Percentiles rank a stretch among this genome's conserved stretches.
Evolutionary conservation across 2,329 filamentous ascomycete species (phyloP).

Genomic region (Penicillium sp.): DNA sequence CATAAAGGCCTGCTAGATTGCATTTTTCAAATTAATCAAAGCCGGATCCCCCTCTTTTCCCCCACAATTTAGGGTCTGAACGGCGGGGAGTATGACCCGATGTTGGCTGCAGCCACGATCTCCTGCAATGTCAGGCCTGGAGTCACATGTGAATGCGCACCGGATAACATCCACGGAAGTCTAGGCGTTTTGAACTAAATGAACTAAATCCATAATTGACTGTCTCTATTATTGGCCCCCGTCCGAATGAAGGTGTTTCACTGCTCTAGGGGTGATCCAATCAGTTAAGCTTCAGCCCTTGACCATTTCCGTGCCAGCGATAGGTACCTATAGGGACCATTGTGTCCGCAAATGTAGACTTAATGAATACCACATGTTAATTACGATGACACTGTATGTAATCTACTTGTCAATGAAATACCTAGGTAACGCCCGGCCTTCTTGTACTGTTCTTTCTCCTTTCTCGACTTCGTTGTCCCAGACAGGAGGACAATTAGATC

Average conservation of each 20-base stretch:
- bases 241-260: not conserved
- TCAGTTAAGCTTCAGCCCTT: not conserved
- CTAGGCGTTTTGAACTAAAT: not conserved
- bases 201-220: not conserved
- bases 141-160: not conserved
- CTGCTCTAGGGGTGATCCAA: not conserved
- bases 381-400: not conserved
- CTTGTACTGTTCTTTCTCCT: not conserved
- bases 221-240: not conserved
- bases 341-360: not conserved
- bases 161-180: not conserved
- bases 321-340: not conserved
- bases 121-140: not conserved
- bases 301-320: not conserved
- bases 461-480: constrained; percentile 57
- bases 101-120: not conserved
- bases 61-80: not conserved
- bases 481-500: constrained; percentile 1
- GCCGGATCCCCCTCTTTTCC: not conserved
- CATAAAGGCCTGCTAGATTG: not conserved
- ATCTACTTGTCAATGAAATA: not conserved
- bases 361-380: constrained; percentile 2
- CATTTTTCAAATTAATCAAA: not conserved
- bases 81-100: not conserved
- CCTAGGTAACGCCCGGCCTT: not conserved